These are phyloP conservation scores for Endocarpon pusillum DNA, from an alignment of 495 filamentous ascomycete species.

Conservation along the genomic window DNA sequence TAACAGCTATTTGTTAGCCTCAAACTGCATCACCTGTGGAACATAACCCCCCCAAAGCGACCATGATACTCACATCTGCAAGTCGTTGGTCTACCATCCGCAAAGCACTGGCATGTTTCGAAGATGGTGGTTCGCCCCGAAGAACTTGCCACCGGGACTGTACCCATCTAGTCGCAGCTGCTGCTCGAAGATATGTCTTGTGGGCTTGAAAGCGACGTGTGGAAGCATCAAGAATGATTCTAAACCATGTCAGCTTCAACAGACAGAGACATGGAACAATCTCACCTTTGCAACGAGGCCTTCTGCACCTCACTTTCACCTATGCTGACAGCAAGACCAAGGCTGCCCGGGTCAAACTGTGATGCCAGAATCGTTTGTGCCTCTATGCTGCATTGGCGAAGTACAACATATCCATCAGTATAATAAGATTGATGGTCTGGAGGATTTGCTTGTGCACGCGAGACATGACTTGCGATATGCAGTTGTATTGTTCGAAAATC, in stretches of 20 bases:
- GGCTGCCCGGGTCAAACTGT: conserved; percentile 36
- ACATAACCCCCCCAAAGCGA: too few relatives aligned
- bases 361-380: conserved; percentile 58
- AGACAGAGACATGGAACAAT: not conserved
- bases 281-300: conserved; percentile 59
- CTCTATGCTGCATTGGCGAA: conserved; percentile 58
- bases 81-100: conserved; percentile 41
- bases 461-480: conserved; percentile 51
- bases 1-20: conserved; percentile 16
- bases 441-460: conserved; percentile 7
- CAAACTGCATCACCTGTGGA: too few relatives aligned
- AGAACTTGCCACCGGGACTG: conserved; percentile 52
- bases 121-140: conserved; percentile 41
- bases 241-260: conserved; percentile 18
- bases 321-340: conserved; percentile 26
- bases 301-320: conserved; percentile 53
- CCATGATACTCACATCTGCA: conserved; percentile 34
- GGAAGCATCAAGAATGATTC: conserved; percentile 62
- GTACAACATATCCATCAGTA: conserved; percentile 58
- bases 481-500: conserved; percentile 73
- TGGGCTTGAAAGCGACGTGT: conserved; percentile 71
- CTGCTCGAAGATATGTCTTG: conserved; percentile 65
- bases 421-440: conserved; percentile 48
- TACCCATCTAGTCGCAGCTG: conserved; percentile 64
- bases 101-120: conserved; percentile 39